phyloP scores from a whole-genome alignment of 306 rosid species.

The Prunus fruticosa region DNA sequence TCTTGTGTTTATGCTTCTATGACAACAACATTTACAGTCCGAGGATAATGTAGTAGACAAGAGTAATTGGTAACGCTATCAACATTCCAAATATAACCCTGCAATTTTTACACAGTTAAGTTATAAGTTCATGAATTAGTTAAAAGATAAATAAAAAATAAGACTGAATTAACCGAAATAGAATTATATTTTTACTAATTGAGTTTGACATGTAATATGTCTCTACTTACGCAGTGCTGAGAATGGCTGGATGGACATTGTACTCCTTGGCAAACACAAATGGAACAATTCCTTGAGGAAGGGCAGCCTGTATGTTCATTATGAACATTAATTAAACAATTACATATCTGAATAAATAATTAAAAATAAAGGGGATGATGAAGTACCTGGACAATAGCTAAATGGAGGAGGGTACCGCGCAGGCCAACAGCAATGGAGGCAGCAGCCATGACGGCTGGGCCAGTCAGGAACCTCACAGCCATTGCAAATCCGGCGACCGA shows the following conservation, averaged over 20 bases:
- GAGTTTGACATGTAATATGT: background rate
- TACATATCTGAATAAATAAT: background rate
- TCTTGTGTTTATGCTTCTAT: conserved; percentile 3
- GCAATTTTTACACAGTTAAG: background rate
- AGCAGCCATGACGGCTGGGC: conserved; percentile 96
- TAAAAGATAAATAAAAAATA: background rate
- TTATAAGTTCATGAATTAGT: background rate
- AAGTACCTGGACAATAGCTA: conserved; percentile 93
- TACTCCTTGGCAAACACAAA: conserved; percentile 98
- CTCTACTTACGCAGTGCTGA: conserved; percentile 75
- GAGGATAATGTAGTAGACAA: conserved; percentile 42
- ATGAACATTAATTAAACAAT: background rate
- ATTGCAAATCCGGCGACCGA: conserved; percentile 87
- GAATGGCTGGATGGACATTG: conserved; percentile 94
- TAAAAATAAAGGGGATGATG: background rate
- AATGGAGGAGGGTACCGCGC: conserved; percentile 86
- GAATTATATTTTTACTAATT: background rate
- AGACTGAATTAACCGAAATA: background rate
- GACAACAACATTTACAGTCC: conserved; percentile 29
- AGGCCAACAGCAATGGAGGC: conserved; percentile 92
- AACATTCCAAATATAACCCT: conserved; percentile 55
- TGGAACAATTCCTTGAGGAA: conserved; percentile 98
- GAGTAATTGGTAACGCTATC: conserved; percentile 46
- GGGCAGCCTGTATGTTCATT: conserved; percentile 59
- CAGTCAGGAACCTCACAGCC: conserved; percentile 93